Percentiles rank a stretch among this genome's conserved stretches.
These are phyloP conservation scores for Melampsora americana DNA, from an alignment of 1,284 basidiomycete genomes.

Conservation along the genomic window DNA sequence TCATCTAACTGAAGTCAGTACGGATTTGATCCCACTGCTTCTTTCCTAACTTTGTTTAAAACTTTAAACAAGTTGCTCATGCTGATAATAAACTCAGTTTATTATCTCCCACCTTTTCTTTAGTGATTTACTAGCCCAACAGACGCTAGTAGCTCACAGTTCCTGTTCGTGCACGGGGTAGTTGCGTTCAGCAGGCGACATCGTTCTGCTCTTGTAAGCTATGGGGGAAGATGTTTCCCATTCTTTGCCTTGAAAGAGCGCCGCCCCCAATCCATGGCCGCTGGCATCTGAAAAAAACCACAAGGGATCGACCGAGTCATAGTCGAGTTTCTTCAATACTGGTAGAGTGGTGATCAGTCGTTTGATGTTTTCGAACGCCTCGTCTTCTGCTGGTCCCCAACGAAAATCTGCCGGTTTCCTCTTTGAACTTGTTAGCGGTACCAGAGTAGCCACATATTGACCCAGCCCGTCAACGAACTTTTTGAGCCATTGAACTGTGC, in stretches of 20 bases:
- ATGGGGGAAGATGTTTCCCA: too few relatives aligned
- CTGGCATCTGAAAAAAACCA: slow-evolving; percentile 43
- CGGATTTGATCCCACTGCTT: too few relatives aligned
- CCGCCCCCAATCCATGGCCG: slow-evolving; percentile 37
- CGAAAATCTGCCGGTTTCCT: background rate
- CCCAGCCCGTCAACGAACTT: background rate
- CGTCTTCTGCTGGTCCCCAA: background rate
- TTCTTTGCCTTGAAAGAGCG: slow-evolving; percentile 15
- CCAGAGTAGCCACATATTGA: background rate
- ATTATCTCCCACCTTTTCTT: too few relatives aligned
- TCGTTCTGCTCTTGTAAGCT: slow-evolving; percentile 37
- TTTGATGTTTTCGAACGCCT: slow-evolving; percentile 53
- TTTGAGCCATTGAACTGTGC: slow-evolving; percentile 13
- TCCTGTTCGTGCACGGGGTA: slow-evolving; percentile 45
- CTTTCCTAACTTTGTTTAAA: too few relatives aligned
- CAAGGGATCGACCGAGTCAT: slow-evolving; percentile 47
- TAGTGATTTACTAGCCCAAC: too few relatives aligned
- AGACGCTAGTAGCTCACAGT: too few relatives aligned
- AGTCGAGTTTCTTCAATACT: slow-evolving; percentile 53
- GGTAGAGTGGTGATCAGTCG: too few relatives aligned
- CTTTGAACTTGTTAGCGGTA: background rate
- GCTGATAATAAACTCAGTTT: too few relatives aligned
- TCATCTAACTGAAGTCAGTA: too few relatives aligned
- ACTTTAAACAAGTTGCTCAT: too few relatives aligned
- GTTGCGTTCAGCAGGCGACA: too few relatives aligned